Evolutionary conservation across 805 yeast genomes (phyloP), one percentile per base, ranked within the genome.

Genomic region (Candida bentonensis): DNA sequence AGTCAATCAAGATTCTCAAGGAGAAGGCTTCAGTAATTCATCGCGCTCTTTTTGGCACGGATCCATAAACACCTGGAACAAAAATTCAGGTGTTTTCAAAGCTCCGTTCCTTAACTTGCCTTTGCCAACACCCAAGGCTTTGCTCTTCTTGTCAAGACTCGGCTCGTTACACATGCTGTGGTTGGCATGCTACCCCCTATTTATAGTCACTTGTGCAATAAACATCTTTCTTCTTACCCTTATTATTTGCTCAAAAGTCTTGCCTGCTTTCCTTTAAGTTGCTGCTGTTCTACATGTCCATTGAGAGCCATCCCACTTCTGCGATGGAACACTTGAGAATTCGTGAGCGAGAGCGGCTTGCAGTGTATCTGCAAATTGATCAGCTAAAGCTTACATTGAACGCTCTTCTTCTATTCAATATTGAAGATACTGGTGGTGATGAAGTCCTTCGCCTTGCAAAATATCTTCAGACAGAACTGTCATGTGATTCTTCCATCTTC

Each of bases 1-100:
- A 89, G 63, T 78, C 89, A 48, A 82, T 92, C 42, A 74, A 89
- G 61, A 79, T 87, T 44, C 71, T 92, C 61, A 83, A 78, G 64
- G 80, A 81, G 59, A 92, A 92, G 67, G 65, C 65, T 4, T 39
- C 36, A 4, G n/a, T 15, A 13, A 7, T 30, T 9, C 36, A 30
- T 17, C 7, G 20, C 5, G 36, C 36, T 30, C 36, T 30, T 30
- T 30, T 13, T 30, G 36, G 36, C 5, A n/a, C 20, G 17, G 36
- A 30, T 7, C 36, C 17, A 30, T 30, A 30, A n/a, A n/a, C n/a
- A n/a, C n/a, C n/a, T n/a, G n/a, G n/a, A n/a, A n/a, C n/a, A n/a
- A n/a, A n/a, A n/a, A n/a, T n/a, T n/a, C n/a, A n/a, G 20, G 36
- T 11, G 27, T 9, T 25, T 25, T 13, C 27, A 25, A 25, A 25